Conservation (phyloP, 345 rosid genomes). For the Pugionium cornutum region DNA sequence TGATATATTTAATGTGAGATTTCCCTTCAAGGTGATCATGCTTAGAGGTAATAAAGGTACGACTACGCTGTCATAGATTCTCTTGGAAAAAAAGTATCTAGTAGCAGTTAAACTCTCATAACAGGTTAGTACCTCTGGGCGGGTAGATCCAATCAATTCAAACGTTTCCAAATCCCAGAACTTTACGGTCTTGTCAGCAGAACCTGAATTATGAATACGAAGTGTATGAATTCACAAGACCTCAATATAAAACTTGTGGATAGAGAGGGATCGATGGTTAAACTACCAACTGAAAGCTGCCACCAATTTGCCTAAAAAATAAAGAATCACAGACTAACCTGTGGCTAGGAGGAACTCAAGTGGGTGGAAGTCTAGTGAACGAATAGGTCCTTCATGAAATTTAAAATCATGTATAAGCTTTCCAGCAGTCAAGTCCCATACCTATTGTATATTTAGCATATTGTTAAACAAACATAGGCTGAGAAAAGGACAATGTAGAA, state of each 20-base stretch:
- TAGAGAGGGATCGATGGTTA: constrained; percentile 13
- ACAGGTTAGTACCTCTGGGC: constrained; percentile 77
- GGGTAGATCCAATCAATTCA: constrained; percentile 87
- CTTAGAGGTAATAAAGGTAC: neutral
- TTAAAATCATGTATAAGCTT: constrained; percentile 95
- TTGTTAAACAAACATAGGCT: constrained; percentile 3
- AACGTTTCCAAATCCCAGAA: constrained; percentile 99
- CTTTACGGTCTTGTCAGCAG: constrained; percentile 93
- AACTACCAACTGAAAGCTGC: constrained; percentile 10
- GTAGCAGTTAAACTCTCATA: neutral
- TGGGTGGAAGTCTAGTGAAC: constrained; percentile 92
- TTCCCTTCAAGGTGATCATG: constrained; percentile 10
- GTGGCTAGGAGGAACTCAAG: constrained; percentile 95
- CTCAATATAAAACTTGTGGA: constrained; percentile 9
- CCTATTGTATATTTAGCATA: constrained; percentile 24
- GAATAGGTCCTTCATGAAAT: constrained; percentile 83
- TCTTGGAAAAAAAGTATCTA: constrained; percentile 16
- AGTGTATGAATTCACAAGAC: constrained; percentile 27
- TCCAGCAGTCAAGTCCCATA: constrained; percentile 92
- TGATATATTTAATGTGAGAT: neutral
- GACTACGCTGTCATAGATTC: neutral
- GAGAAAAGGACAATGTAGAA: constrained; percentile 2
- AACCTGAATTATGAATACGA: constrained; percentile 61
- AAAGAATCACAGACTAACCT: constrained; percentile 50
- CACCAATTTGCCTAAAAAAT: constrained; percentile 15